Base-by-base conservation (phyloP, 371 early-diverging fungal species). In the Apophysomyces variabilis region DNA sequence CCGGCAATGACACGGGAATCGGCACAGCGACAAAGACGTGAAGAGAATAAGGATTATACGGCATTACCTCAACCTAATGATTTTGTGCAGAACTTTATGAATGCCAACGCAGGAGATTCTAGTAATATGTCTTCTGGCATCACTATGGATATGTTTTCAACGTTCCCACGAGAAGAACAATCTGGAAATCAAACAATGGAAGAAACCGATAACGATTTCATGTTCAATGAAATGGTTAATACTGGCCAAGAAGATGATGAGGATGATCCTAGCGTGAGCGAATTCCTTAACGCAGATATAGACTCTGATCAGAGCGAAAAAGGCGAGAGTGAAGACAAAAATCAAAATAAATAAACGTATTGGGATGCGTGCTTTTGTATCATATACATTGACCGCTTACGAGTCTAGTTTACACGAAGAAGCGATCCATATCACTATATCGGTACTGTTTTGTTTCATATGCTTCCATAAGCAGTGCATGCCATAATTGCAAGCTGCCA, bases 151-250 rank as follows among this genome's bases (percentile, higher is more conserved):
- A 66, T 74, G 57, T 72, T 62, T 21, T 69, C 69, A 7, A 18
- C 54, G 2, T 50, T 50, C 11, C 21, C 54, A 21, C 54, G 54
- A 11, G 54, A 21, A 4, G 54, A 26, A 16, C 54, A 50, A 9
- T 50, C 54, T 7, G 54, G 21, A 21, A 50, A 50, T 21, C 60
- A 65, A 21, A 43, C 66, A 14, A 62, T 59, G 6, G 72, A 69
- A 35, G 72, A 67, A 8, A 59, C 41, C 18, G 64, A 61, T 37
- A 77, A 72, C 62, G 79, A 79, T 37, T 79, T 69, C 44, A 60
- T 76, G 62, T 82, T 82, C 65, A 70, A 77, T 63, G 79, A 82
- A 37, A 82, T 82, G 82, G 77, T 82, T 3, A 80, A 80, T 60
- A 70, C 80, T 21, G 59, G 66, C 13, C 66, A 72, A 37, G 69